Evolutionary conservation across 495 filamentous ascomycete species (phyloP), one percentile per base, ranked within the genome.

Genomic region (Podospora didyma): DNA sequence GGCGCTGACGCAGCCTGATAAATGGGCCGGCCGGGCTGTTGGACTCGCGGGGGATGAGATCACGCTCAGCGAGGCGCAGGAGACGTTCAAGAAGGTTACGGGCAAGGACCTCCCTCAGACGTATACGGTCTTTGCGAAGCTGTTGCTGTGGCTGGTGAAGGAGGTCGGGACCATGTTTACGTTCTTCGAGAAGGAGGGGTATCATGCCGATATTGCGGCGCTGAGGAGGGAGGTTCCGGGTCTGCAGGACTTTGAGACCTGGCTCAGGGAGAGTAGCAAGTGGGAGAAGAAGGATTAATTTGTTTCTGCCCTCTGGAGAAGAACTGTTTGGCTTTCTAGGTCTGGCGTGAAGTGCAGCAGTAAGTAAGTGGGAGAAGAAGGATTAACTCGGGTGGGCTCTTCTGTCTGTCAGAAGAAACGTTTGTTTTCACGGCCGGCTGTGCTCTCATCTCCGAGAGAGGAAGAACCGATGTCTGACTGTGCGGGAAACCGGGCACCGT

Each of bases 111-210:
- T 86, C 24, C 82, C 83, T 16, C 69, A 74, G 45, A 79, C 80
- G 0, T 86, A 72, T 61, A 58, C 62, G 0, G 49, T 81, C 9
- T 52, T 78, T 0, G 73, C 71, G 1, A 71, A 51, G 47, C 51
- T 68, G 0, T 49, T 77, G 39, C 61, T 82, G 71, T 75, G 69
- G 66, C 56, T 67, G 46, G 63, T 86, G 4, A 74, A 66, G 51
- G 82, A 90, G 7, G 22, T 88, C 17, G 76, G 77, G 0, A 56
- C 56, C 2, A 90, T 90, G 86, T 83, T 88, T 55, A 62, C 64
- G 34, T 90, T 79, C 75, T 89, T 90, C 53, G 71, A 79, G 61
- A 75, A 79, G 44, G 73, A 79, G 46, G 86, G 86, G 1, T 89
- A 79, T 59, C 75, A 73, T 1, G 83, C 75, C 10, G 79, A 89